Evolutionary conservation across 2,329 filamentous ascomycete genomes (phyloP).

Genomic region (Falciphora oryzae): DNA sequence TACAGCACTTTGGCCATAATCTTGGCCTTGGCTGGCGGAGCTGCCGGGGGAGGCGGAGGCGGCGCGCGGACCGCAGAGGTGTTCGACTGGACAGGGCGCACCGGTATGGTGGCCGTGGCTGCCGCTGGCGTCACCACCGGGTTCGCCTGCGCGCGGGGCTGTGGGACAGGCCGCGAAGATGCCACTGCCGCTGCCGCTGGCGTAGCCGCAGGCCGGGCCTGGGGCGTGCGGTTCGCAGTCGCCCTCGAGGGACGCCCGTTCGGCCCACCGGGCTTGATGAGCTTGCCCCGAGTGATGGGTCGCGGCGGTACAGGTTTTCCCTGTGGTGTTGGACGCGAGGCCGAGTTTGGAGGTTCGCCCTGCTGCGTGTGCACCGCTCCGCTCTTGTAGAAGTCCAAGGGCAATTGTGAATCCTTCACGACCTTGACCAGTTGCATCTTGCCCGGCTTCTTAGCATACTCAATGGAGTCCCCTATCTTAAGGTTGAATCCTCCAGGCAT

Average conservation of each 20-base stretch:
- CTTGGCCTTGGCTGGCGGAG: constrained; percentile 59
- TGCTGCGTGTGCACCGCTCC: constrained; percentile 79
- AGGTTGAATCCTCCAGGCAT: constrained; percentile 77
- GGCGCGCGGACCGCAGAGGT: constrained; percentile 47
- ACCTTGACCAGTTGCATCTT: constrained; percentile 88
- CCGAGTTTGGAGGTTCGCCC: constrained; percentile 77
- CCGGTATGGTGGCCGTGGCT: constrained; percentile 32
- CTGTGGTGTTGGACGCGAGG: constrained; percentile 79
- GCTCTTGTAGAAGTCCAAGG: constrained; percentile 89
- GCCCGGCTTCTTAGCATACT: constrained; percentile 96
- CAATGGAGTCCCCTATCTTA: constrained; percentile 76
- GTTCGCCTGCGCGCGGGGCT: constrained; percentile 18
- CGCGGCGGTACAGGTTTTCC: constrained; percentile 80
- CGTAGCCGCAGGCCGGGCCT: constrained; percentile 35
- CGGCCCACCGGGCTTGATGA: constrained; percentile 86
- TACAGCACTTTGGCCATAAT: constrained; percentile 86
- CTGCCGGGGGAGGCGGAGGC: constrained; percentile 63
- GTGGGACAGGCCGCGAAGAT: constrained; percentile 19
- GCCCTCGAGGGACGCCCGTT: constrained; percentile 71
- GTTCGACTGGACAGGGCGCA: constrained; percentile 47
- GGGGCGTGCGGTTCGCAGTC: constrained; percentile 41
- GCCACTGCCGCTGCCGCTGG: constrained; percentile 18
- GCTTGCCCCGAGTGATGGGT: constrained; percentile 87
- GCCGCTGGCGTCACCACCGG: constrained; percentile 15
- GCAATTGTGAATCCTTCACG: constrained; percentile 73